phyloP scores from a whole-genome alignment of 164 flowering plant species.

The Saururus chinensis region DNA sequence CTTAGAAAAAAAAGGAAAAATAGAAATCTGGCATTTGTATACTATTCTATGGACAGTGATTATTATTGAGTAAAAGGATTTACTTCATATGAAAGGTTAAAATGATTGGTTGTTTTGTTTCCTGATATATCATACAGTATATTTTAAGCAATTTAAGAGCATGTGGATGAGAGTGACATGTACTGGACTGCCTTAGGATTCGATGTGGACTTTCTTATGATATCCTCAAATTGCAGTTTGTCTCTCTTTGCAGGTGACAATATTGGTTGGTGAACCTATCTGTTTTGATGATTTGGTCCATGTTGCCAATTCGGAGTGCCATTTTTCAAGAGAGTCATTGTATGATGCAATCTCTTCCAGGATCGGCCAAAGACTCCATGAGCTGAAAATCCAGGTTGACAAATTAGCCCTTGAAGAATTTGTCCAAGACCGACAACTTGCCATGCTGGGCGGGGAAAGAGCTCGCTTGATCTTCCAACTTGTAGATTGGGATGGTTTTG shows the following conservation, averaged over 20 bases:
- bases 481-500: slow-evolving; percentile 86
- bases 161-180: no score
- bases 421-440: slow-evolving; percentile 11
- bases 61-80: no score
- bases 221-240: no score
- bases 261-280: slow-evolving; percentile 85
- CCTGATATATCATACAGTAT: no score
- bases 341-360: slow-evolving; percentile 81
- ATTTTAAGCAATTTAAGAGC: no score
- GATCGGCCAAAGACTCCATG: slow-evolving; percentile 48
- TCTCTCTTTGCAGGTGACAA: slow-evolving; percentile 44
- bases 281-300: slow-evolving; percentile 63
- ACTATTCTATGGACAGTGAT: no score
- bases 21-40: no score
- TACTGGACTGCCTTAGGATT: no score
- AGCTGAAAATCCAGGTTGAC: slow-evolving; percentile 63
- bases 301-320: slow-evolving; percentile 12
- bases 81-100: no score
- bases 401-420: slow-evolving; percentile 45
- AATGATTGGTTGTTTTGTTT: no score
- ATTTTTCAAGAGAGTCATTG: slow-evolving; percentile 42
- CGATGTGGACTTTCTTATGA: no score
- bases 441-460: slow-evolving; percentile 12
- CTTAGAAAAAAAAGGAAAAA: no score
- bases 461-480: slow-evolving; percentile 51